These are phyloP conservation scores for Dysphania ambrosioides DNA, from an alignment of 148 eudicot species.

Conservation along the genomic window DNA sequence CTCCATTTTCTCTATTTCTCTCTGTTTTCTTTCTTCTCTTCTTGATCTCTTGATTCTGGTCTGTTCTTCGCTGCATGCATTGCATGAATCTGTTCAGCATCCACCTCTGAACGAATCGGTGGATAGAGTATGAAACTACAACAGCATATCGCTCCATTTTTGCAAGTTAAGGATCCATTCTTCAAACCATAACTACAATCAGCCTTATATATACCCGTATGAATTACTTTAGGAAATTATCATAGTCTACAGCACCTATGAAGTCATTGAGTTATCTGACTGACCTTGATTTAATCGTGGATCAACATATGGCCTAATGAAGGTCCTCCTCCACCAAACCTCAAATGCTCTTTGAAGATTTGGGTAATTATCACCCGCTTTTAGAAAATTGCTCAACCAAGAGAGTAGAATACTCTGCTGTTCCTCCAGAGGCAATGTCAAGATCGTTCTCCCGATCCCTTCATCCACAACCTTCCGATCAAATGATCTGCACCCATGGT, in stretches of 20 bases:
- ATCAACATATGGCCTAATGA: slow-evolving; percentile 69
- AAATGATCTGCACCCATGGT: slow-evolving; percentile 77
- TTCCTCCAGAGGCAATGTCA: slow-evolving; percentile 86
- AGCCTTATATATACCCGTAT: not conserved
- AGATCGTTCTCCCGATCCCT: slow-evolving; percentile 86
- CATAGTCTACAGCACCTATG: slow-evolving; percentile 8
- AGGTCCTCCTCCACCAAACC: slow-evolving; percentile 99
- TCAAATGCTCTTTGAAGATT: slow-evolving; percentile 90
- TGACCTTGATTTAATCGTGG: slow-evolving; percentile 34
- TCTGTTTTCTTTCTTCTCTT: too few species aligned
- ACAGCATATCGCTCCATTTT: slow-evolving; percentile 7
- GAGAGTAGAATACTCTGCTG: slow-evolving; percentile 75
- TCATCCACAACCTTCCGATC: slow-evolving; percentile 88
- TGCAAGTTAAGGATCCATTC: not conserved
- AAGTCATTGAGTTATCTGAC: slow-evolving; percentile 33
- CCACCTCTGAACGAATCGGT: not conserved
- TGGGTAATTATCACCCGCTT: slow-evolving; percentile 77
- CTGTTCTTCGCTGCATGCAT: too few species aligned
- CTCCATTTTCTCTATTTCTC: too few species aligned
- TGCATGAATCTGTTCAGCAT: too few species aligned
- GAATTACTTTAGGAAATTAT: slow-evolving; percentile 8
- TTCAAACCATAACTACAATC: slow-evolving; percentile 12
- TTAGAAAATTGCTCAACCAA: slow-evolving; percentile 78
- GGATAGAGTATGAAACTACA: not conserved
- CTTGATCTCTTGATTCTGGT: too few species aligned